These are phyloP conservation scores for Acanthamoeba culbertsoni DNA, from an alignment of 208 protist genomes.

Conservation along the genomic window DNA sequence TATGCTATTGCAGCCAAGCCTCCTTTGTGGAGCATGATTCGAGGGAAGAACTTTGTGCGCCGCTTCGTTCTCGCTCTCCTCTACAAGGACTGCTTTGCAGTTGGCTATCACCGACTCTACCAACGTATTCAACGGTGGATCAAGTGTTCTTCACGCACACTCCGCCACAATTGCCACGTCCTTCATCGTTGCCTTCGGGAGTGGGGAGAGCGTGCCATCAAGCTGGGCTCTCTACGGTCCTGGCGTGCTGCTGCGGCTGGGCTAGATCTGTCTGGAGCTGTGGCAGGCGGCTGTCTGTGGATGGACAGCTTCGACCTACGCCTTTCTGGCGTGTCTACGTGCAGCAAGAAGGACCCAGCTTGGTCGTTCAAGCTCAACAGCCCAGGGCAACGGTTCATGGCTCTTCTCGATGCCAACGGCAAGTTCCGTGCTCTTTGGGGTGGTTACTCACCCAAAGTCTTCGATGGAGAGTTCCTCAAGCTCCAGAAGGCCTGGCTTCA, in stretches of 20 bases:
- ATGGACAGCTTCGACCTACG: not conserved
- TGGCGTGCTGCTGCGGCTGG: not conserved
- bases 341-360: not conserved
- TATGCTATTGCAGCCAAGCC: not conserved
- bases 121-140: not conserved
- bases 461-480: not conserved
- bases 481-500: not conserved
- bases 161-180: not conserved
- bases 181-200: not conserved
- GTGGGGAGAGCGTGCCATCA: not conserved
- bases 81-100: not conserved
- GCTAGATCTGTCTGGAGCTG: not conserved
- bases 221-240: not conserved
- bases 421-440: not conserved
- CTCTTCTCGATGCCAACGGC: not conserved
- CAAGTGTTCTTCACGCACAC: not conserved
- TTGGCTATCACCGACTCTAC: not conserved
- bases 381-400: not conserved
- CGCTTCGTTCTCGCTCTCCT: not conserved
- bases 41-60: not conserved
- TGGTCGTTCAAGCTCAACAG: not conserved
- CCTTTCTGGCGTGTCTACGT: not conserved
- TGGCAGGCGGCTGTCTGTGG: not conserved
- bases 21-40: not conserved
- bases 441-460: not conserved